These are phyloP conservation scores for Musa balbisiana DNA, from an alignment of 202 grass and related monocot genomes.

Conservation along the genomic window DNA sequence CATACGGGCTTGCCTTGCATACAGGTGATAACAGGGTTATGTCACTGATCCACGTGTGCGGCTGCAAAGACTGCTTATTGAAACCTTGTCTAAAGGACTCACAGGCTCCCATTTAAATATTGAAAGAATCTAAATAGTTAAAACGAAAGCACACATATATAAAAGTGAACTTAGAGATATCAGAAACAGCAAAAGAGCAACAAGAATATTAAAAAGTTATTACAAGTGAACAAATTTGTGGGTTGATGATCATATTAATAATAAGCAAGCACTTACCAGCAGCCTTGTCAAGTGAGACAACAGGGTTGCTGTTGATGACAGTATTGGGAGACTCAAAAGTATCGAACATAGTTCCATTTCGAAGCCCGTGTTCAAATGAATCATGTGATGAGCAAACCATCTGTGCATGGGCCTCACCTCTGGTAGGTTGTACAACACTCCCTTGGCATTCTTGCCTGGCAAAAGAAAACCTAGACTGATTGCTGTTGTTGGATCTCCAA, in stretches of 20 bases:
- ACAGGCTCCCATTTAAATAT: no score
- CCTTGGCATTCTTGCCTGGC: constrained; percentile 76
- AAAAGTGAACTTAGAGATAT: neutral
- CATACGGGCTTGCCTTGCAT: no score
- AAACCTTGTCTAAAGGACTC: no score
- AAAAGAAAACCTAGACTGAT: constrained; percentile 92
- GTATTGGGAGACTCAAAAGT: neutral
- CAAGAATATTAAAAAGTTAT: neutral
- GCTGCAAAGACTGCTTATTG: no score
- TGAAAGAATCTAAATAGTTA: no score
- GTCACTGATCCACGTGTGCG: no score
- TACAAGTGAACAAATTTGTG: neutral
- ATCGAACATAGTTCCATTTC: constrained; percentile 13
- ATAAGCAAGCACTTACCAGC: constrained; percentile 13
- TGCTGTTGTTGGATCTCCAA: constrained; percentile 49
- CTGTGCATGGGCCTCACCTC: constrained; percentile 32
- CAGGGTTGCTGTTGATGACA: constrained; percentile 11
- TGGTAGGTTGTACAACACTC: constrained; percentile 38
- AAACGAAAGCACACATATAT: no score
- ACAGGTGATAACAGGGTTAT: no score
- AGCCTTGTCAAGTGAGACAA: constrained; percentile 28
- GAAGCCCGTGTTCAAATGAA: constrained; percentile 1
- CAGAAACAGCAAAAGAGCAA: neutral
- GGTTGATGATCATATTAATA: neutral
- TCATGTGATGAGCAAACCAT: constrained; percentile 42